Evolutionary conservation across 2,329 filamentous ascomycete genomes (phyloP).

Genomic region (Microdochium trichocladiopsis): DNA sequence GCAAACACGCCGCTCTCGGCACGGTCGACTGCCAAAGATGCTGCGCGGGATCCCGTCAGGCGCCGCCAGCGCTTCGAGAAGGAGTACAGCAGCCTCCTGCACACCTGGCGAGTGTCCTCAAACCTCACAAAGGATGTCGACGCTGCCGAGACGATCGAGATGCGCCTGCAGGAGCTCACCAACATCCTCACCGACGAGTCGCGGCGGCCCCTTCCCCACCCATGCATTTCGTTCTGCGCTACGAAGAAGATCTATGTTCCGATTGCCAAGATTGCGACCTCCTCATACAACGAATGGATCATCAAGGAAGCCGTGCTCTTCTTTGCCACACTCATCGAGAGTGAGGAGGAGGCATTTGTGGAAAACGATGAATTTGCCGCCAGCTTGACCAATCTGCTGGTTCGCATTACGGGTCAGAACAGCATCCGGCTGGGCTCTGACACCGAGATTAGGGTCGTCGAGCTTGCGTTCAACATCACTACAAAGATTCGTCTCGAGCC

Average conservation of each 20-base stretch:
- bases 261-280: constrained; percentile 81
- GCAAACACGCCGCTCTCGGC: constrained; percentile 53
- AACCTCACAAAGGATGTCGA: constrained; percentile 54
- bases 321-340: constrained; percentile 89
- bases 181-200: constrained; percentile 82
- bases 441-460: constrained; percentile 82
- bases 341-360: constrained; percentile 91
- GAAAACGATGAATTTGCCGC: constrained; percentile 80
- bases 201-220: constrained; percentile 79
- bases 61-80: constrained; percentile 61
- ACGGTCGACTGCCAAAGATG: constrained; percentile 48
- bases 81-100: constrained; percentile 56
- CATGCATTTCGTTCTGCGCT: constrained; percentile 82
- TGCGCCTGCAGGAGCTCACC: constrained; percentile 56
- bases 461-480: constrained; percentile 90
- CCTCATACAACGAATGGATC: constrained; percentile 77
- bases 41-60: constrained; percentile 54
- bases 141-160: constrained; percentile 55
- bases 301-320: constrained; percentile 78
- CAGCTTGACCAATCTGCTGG: constrained; percentile 79
- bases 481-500: constrained; percentile 92
- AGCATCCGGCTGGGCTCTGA: constrained; percentile 69
- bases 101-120: constrained; percentile 55
- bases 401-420: constrained; percentile 68
- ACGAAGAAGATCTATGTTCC: constrained; percentile 84